Evolutionary conservation across 2,329 filamentous ascomycete species (phyloP).

Genomic region (Fusarium dlaminii): DNA sequence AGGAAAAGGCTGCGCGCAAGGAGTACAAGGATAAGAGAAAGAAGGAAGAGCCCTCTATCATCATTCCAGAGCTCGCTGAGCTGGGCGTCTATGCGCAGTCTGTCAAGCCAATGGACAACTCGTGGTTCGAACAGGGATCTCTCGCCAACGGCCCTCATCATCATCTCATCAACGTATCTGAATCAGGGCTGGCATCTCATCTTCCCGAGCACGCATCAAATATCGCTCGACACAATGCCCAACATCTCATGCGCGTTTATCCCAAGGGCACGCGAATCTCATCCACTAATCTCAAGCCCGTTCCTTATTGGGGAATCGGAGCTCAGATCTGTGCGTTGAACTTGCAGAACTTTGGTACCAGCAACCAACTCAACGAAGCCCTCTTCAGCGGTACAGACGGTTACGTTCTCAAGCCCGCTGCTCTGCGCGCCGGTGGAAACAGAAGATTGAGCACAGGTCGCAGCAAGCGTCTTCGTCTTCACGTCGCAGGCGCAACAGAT

Average conservation of each 20-base stretch:
- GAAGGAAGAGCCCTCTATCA: constrained; percentile 55
- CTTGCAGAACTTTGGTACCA: constrained; percentile 73
- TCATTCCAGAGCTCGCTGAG: constrained; percentile 71
- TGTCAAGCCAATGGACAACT: constrained; percentile 72
- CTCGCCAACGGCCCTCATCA: constrained; percentile 68
- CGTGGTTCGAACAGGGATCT: constrained; percentile 66
- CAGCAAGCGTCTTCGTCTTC: constrained; percentile 63
- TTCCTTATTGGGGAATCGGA: constrained; percentile 72
- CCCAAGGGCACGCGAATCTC: constrained; percentile 76
- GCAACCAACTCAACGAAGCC: constrained; percentile 75
- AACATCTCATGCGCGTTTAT: constrained; percentile 75
- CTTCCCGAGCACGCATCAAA: constrained; percentile 56
- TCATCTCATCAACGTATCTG: constrained; percentile 75
- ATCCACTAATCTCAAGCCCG: constrained; percentile 70
- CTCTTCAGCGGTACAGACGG: constrained; percentile 72
- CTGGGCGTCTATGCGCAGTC: constrained; percentile 76
- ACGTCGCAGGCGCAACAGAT: constrained; percentile 70
- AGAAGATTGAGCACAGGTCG: constrained; percentile 58
- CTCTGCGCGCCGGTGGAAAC: constrained; percentile 64
- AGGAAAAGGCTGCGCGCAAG: constrained; percentile 57
- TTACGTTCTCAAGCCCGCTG: constrained; percentile 71
- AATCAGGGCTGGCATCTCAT: constrained; percentile 64
- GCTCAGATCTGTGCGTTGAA: constrained; percentile 77
- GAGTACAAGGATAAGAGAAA: constrained; percentile 65
- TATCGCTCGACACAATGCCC: constrained; percentile 69